Evolutionary conservation across 768 basidiomycete genomes (phyloP), one percentile per base, ranked within the genome.

Genomic region (Leccinellum albellum): DNA sequence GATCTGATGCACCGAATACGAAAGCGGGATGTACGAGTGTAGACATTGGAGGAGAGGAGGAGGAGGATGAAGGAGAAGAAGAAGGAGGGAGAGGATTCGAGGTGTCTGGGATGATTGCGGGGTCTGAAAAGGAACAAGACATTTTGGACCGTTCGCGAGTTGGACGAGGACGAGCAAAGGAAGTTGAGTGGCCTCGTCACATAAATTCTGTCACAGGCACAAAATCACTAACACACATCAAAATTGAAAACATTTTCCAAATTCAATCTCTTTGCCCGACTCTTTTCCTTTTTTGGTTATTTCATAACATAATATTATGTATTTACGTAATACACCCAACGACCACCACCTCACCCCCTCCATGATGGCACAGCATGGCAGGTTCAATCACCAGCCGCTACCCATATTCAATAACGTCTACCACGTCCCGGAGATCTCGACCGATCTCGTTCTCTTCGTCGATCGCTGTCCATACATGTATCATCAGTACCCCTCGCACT

Each of bases 361-460:
- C 69, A 70, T 58, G 69, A 61, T 70, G 66, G n/a, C 68, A 66
- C 31, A 26, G 10, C 51, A 49, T 59, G 56, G 49, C 40, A 50
- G 47, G 29, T 60, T 31, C 58, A 23, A 58, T 54, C 60, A 57
- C 32, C 50, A 24, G 54, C 33, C 33, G 33, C 2, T 35, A 14
- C 14, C 3, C 33, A 17, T 20, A 8, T 44, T 58, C 54, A 85
- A 65, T 82, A 85, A 64, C 82, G 78, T 73, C 86, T 78, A 62
- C 65, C 58, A 45, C 87, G 75, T 45, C 84, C 80, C 12, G 87
- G 87, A 57, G 86, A 87, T 73, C 87, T 80, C 61, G 87, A 88
- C 64, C 87, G 85, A 73, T 88, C 86, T 62, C 86, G 75, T 70
- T 87, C 86, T 68, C 86, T 75, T 49, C 86, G 81, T 73, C 87